Conservation (phyloP, 306 rosid species). For the Vigna mungo region DNA sequence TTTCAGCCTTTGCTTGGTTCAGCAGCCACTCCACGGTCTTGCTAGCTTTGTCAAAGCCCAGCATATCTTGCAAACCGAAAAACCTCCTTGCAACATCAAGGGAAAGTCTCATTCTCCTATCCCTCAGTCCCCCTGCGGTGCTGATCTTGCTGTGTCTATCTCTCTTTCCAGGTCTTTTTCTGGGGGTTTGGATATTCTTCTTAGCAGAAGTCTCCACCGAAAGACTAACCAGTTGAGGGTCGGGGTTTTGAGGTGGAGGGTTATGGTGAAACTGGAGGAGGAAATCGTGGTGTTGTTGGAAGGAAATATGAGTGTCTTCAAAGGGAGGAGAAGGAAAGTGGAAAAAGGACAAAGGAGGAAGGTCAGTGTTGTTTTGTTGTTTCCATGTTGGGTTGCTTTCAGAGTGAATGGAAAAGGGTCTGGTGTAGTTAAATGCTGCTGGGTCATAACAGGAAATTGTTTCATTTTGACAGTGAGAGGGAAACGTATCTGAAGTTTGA, state of each 20-base stretch:
- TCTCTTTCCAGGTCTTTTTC: background rate
- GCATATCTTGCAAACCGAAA: conserved; percentile 34
- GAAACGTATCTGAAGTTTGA: conserved; percentile 18
- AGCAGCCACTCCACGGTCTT: conserved; percentile 31
- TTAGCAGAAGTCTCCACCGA: background rate
- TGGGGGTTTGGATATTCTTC: background rate
- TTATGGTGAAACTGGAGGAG: conserved; percentile 10
- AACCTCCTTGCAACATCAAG: conserved; percentile 33
- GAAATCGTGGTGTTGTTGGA: background rate
- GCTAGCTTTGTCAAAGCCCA: conserved; percentile 22
- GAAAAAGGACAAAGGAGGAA: conserved; percentile 12
- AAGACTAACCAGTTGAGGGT: background rate
- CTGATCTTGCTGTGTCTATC: conserved; percentile 36
- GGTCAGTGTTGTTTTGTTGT: conserved; percentile 12
- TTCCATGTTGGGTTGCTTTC: conserved; percentile 12
- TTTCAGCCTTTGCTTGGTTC: conserved; percentile 30
- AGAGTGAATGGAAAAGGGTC: conserved; percentile 2
- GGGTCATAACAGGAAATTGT: conserved; percentile 32
- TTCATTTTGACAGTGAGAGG: background rate
- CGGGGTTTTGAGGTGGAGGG: background rate
- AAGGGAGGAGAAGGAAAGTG: conserved; percentile 27
- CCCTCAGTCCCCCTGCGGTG: conserved; percentile 27
- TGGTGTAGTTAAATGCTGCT: background rate
- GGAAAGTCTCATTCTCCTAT: conserved; percentile 40
- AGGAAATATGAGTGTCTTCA: conserved; percentile 3